Evolutionary conservation across 2,329 filamentous ascomycete species (phyloP), one percentile per base, ranked within the genome.

Genomic region (Colletotrichum sidae): DNA sequence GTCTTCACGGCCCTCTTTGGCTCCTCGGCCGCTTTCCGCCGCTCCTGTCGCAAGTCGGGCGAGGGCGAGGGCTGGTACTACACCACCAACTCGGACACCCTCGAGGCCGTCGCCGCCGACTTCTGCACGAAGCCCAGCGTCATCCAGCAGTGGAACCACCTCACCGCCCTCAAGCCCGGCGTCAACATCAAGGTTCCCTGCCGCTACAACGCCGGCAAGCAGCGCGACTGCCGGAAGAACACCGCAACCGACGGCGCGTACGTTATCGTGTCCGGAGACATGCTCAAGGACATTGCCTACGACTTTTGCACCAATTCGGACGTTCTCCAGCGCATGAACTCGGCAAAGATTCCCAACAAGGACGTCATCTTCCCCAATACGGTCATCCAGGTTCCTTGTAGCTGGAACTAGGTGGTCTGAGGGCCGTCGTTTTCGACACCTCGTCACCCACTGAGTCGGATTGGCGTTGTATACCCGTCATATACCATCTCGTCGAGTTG

Each of bases 371-470:
- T 39, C 35, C 13, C n/a, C 9, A 35, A 15, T 8, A 39, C 35
- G 51, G 51, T 41, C 15, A 54, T 54, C 51, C 51, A 54, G 51
- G 51, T 54, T 37, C 51, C 51, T 13, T 54, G 51, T 33, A 41
- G 51, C 51, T 54, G 51, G 51, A 54, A 54, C n/a, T 54, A 25
- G 25, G 25, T 25, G 25, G 25, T 25, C 25, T 5, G 25, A 25
- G 25, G 25, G 25, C 25, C 25, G 5, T 25, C 25, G 4, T 25
- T 5, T 25, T 25, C 25, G 25, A 25, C 25, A 4, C 25, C 25
- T 5, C 25, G 25, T 25, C 25, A 5, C 4, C 25, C 25, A 25
- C 4, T 5, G 25, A 5, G 25, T 25, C 25, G 25, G 25, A 25
- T 25, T 25, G 25, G 3, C 25, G 3, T 25, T 25, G 4, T 25